Evolutionary conservation across 768 basidiomycete species (phyloP).

Genomic region (Gymnopilus dilepis): DNA sequence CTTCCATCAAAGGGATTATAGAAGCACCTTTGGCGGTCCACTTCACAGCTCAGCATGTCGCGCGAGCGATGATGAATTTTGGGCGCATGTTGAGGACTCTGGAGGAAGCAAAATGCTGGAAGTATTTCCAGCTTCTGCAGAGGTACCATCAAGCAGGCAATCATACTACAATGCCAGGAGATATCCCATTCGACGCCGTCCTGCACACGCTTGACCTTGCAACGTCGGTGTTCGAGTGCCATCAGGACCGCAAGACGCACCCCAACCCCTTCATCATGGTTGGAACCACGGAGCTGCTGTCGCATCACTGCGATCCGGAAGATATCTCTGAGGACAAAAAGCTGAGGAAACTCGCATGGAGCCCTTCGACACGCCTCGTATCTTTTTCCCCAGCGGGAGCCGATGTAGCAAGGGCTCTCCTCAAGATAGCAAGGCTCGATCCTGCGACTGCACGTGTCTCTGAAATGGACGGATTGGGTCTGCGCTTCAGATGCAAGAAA

Average conservation of each 20-base stretch:
- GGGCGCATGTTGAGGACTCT: not conserved
- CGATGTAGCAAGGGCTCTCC: not conserved
- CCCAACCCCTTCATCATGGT: not conserved
- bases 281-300: not conserved
- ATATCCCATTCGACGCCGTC: not conserved
- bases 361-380: not conserved
- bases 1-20: not conserved
- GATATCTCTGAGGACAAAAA: not conserved
- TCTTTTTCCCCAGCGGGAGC: not conserved
- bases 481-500: not conserved
- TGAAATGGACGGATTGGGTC: slow-evolving; percentile 1
- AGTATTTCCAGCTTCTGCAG: not conserved
- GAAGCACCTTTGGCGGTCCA: not conserved
- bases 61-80: not conserved
- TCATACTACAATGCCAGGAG: not conserved
- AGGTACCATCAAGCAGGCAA: not conserved
- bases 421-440: not conserved
- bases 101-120: not conserved
- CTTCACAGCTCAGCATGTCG: not conserved
- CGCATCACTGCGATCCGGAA: not conserved
- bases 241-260: not conserved
- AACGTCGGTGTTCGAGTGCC: not conserved
- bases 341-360: not conserved
- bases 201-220: not conserved
- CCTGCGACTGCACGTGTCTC: not conserved